Percentiles rank a stretch among this genome's conserved stretches.
phyloP scores from a whole-genome alignment of 2,329 filamentous ascomycete genomes.

The Penicillium rolfsii region DNA sequence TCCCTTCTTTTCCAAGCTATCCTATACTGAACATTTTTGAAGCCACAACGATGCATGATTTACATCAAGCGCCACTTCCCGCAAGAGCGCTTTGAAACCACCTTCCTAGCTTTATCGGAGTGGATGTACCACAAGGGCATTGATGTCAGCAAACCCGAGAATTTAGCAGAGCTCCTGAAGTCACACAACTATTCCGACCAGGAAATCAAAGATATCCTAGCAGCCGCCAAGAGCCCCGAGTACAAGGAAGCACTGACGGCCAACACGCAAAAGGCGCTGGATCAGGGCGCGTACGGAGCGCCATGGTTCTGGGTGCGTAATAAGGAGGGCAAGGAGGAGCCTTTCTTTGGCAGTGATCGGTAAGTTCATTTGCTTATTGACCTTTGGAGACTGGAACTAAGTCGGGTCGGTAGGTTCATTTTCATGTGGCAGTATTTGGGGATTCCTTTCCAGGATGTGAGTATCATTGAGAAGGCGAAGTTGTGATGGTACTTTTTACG shows the following conservation, averaged over 20 bases:
- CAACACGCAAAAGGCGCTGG: conserved; percentile 64
- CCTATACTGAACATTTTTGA: conserved; percentile 24
- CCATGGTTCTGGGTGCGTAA: conserved; percentile 72
- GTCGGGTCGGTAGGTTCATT: conserved; percentile 28
- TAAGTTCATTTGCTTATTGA: conserved; percentile 37
- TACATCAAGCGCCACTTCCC: conserved; percentile 66
- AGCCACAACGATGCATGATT: conserved; percentile 68
- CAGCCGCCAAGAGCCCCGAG: conserved; percentile 54
- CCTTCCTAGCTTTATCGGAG: conserved; percentile 61
- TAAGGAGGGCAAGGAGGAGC: conserved; percentile 60
- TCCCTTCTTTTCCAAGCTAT: conserved; percentile 11
- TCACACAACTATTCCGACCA: conserved; percentile 27
- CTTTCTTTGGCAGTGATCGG: conserved; percentile 79
- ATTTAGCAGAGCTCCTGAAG: conserved; percentile 51
- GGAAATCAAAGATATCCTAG: conserved; percentile 61
- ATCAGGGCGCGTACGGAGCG: conserved; percentile 72
- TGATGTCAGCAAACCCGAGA: conserved; percentile 62
- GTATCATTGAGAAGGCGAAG: conserved; percentile 25
- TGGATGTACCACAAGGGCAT: conserved; percentile 65
- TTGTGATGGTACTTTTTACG: conserved; percentile 10
- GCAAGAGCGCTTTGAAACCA: conserved; percentile 53
- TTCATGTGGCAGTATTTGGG: conserved; percentile 70
- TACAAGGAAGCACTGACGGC: conserved; percentile 59
- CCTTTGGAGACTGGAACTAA: conserved; percentile 3
- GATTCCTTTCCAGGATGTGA: conserved; percentile 46